Conservation (phyloP, 441 rosid species). For the Aleurites moluccanus region DNA sequence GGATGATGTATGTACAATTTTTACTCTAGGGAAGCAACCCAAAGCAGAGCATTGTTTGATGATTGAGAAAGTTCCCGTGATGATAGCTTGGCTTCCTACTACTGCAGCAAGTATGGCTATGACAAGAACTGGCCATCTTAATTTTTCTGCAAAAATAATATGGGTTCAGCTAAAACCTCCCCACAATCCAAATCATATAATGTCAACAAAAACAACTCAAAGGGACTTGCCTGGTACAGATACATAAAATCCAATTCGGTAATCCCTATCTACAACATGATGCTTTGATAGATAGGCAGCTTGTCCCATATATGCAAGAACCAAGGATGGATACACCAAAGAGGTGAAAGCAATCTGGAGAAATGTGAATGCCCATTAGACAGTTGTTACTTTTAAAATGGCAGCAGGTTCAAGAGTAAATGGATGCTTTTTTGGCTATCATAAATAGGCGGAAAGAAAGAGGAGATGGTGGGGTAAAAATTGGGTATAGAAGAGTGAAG, state of each 20-base stretch:
- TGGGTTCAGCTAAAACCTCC: constrained; percentile 28
- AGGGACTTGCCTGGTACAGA: constrained; percentile 72
- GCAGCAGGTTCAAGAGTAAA: not conserved
- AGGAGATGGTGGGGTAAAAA: too few species aligned
- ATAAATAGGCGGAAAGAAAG: not conserved
- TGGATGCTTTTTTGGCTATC: not conserved
- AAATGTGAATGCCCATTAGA: constrained; percentile 21
- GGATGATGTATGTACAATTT: constrained; percentile 92
- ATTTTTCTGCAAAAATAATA: constrained; percentile 46
- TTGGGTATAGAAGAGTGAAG: not conserved
- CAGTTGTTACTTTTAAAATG: not conserved
- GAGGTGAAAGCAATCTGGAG: constrained; percentile 88
- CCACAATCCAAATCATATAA: constrained; percentile 8
- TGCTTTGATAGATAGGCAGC: constrained; percentile 92
- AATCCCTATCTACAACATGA: constrained; percentile 49
- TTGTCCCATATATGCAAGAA: constrained; percentile 99
- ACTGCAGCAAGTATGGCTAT: constrained; percentile 97
- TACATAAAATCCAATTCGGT: constrained; percentile 81
- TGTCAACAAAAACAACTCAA: constrained; percentile 14
- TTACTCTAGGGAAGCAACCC: constrained; percentile 89
- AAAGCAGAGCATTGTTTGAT: constrained; percentile 92
- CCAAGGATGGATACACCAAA: constrained; percentile 87
- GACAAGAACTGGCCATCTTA: constrained; percentile 94
- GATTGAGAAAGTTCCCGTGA: constrained; percentile 94
- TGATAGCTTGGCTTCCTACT: constrained; percentile 96